Evolutionary conservation across 2,329 filamentous ascomycete genomes (phyloP).

Genomic region (Podosphaera fusca): DNA sequence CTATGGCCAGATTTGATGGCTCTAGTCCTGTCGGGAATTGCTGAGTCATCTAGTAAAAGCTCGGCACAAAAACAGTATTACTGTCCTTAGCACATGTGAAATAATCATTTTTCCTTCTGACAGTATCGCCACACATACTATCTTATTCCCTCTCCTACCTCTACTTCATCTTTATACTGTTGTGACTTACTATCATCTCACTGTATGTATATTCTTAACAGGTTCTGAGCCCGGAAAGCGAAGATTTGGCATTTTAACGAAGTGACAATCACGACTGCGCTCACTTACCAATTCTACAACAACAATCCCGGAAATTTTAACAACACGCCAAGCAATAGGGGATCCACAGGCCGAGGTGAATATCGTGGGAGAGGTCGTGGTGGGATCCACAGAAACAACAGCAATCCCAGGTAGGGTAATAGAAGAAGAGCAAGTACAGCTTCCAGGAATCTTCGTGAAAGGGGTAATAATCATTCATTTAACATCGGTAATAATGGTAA

Average conservation of each 20-base stretch:
- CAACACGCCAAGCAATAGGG: not conserved
- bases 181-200: not conserved
- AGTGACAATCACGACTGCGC: not conserved
- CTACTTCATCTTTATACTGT: not conserved
- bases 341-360: not conserved
- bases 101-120: not conserved
- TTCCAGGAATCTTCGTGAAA: not conserved
- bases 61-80: too few relatives aligned
- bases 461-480: not conserved
- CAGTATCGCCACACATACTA: not conserved
- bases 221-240: not conserved
- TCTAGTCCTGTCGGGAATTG: too few relatives aligned
- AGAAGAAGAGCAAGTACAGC: not conserved
- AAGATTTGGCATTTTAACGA: not conserved
- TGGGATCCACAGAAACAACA: not conserved
- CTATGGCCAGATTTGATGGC: too few relatives aligned
- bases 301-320: not conserved
- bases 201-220: not conserved
- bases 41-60: too few relatives aligned
- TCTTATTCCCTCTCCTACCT: not conserved
- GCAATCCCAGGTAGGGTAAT: not conserved
- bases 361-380: not conserved
- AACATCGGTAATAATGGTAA: not conserved
- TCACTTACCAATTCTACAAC: not conserved
- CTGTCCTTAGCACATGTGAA: not conserved